Percentiles rank a stretch among this genome's conserved stretches.
Conservation (phyloP, 1,284 basidiomycete genomes). For the Pisolithus thermaeus region DNA sequence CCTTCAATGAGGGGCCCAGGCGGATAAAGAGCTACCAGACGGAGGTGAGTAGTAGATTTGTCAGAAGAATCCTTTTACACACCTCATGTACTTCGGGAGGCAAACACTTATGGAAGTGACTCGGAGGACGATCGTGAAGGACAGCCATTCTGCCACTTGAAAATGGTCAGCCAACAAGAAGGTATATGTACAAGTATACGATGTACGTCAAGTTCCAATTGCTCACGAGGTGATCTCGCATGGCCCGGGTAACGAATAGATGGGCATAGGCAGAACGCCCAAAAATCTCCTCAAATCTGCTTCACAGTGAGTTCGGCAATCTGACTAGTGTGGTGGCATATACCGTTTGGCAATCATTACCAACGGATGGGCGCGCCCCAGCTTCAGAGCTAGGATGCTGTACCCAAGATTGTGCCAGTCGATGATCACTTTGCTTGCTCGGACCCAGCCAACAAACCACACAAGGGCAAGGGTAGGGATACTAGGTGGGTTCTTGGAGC, state of each 20-base stretch:
- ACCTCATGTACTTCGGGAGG: conserved; percentile 73
- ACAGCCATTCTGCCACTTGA: conserved; percentile 72
- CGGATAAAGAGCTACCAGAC: conserved; percentile 50
- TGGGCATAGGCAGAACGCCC: conserved; percentile 83
- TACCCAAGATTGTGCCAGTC: conserved; percentile 99
- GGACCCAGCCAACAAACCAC: conserved; percentile 63
- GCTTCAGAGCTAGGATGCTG: conserved; percentile 82
- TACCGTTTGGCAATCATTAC: conserved; percentile 75
- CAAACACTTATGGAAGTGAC: conserved; percentile 68
- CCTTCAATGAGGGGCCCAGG: conserved; percentile 34
- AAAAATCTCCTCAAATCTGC: conserved; percentile 78
- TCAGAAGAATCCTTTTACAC: not conserved
- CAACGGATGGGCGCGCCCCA: conserved; percentile 63
- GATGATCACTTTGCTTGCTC: conserved; percentile 83
- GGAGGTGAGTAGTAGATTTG: conserved; percentile 17
- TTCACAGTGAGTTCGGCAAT: conserved; percentile 3
- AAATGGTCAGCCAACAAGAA: not conserved
- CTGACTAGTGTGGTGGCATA: conserved; percentile 1
- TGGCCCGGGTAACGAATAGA: conserved; percentile 89
- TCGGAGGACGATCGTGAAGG: conserved; percentile 84
- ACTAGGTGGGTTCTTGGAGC: conserved; percentile 85
- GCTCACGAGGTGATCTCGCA: conserved; percentile 65
- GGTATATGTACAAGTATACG: conserved; percentile 1
- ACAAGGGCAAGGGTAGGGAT: conserved; percentile 91
- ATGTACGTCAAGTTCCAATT: conserved; percentile 79